These are phyloP conservation scores for Pyricularia pennisetigena DNA, from an alignment of 2,329 filamentous ascomycete genomes.

Conservation along the genomic window DNA sequence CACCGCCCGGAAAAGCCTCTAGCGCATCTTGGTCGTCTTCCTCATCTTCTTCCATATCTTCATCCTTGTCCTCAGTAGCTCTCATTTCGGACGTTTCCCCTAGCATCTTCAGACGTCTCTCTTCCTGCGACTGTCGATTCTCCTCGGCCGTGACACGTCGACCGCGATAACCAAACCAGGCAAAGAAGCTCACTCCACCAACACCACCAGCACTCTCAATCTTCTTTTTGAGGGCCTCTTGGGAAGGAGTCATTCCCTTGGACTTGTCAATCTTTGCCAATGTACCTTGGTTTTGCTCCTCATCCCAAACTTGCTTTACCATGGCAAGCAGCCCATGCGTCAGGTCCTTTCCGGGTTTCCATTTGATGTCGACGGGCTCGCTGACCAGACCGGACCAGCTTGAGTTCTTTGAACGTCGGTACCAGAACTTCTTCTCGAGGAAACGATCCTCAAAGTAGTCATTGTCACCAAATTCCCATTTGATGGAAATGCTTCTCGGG, in stretches of 20 bases:
- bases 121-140: slow-evolving; percentile 51
- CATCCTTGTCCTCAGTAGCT: slow-evolving; percentile 39
- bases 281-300: slow-evolving; percentile 29
- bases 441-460: slow-evolving; percentile 69
- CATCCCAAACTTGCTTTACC: slow-evolving; percentile 59
- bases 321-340: slow-evolving; percentile 72
- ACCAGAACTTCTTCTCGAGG: slow-evolving; percentile 89
- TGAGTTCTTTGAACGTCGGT: slow-evolving; percentile 53
- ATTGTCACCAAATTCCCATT: slow-evolving; percentile 72
- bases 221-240: slow-evolving; percentile 14
- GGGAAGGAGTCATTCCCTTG: slow-evolving; percentile 32
- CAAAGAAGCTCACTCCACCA: slow-evolving; percentile 71
- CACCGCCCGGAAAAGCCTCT: slow-evolving; percentile 83
- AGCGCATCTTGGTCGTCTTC: slow-evolving; percentile 55
- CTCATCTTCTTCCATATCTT: slow-evolving; percentile 44
- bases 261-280: slow-evolving; percentile 19
- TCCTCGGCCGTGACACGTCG: slow-evolving; percentile 63
- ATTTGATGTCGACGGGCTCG: slow-evolving; percentile 79
- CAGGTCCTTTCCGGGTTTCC: slow-evolving; percentile 79
- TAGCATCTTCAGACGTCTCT: slow-evolving; percentile 33
- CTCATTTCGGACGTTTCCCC: slow-evolving; percentile 36
- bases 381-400: slow-evolving; percentile 71
- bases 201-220: slow-evolving; percentile 36
- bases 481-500: slow-evolving; percentile 70
- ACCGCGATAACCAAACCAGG: slow-evolving; percentile 75